Percentiles rank a stretch among this genome's conserved stretches.
phyloP scores from a whole-genome alignment of 2,329 filamentous ascomycete species.

The Nemania sp. region DNA sequence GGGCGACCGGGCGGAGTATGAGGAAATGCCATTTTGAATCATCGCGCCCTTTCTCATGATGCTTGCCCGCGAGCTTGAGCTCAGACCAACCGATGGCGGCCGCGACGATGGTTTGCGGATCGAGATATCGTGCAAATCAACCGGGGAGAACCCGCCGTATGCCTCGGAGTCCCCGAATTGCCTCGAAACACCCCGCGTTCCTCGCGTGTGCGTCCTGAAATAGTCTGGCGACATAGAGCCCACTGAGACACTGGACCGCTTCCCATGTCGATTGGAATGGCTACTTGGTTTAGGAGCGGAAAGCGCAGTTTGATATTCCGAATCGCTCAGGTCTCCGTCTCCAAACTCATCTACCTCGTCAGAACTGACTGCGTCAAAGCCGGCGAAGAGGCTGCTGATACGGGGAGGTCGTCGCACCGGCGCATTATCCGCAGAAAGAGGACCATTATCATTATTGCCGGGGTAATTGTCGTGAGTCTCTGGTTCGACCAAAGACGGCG shows the following conservation, averaged over 20 bases:
- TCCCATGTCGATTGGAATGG: slow-evolving; percentile 44
- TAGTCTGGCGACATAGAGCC: slow-evolving; percentile 52
- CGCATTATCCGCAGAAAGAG: slow-evolving; percentile 63
- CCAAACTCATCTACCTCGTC: slow-evolving; percentile 68
- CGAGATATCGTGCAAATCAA: slow-evolving; percentile 37
- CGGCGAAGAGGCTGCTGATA: slow-evolving; percentile 84
- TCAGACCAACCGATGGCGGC: slow-evolving; percentile 41
- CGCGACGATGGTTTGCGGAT: slow-evolving; percentile 43
- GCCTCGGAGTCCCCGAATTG: slow-evolving; percentile 47
- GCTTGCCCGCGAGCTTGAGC: slow-evolving; percentile 53
- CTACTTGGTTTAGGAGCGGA: slow-evolving; percentile 63
- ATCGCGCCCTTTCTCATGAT: slow-evolving; percentile 78
- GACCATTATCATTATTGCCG: slow-evolving; percentile 80
- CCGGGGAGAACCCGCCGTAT: slow-evolving; percentile 51
- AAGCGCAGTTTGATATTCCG: slow-evolving; percentile 68
- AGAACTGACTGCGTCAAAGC: slow-evolving; percentile 75
- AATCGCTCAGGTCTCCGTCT: slow-evolving; percentile 66
- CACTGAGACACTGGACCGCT: slow-evolving; percentile 48
- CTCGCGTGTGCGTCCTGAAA: slow-evolving; percentile 20
- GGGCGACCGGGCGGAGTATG: slow-evolving; percentile 65
- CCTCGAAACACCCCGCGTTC: slow-evolving; percentile 42
- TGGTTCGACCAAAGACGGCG: slow-evolving; percentile 34
- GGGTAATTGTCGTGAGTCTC: slow-evolving; percentile 70
- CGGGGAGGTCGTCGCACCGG: slow-evolving; percentile 72
- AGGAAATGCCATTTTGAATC: slow-evolving; percentile 77